Evolutionary conservation across 2,329 filamentous ascomycete species (phyloP), one percentile per base, ranked within the genome.

Genomic region (Verticillium isaacii): DNA sequence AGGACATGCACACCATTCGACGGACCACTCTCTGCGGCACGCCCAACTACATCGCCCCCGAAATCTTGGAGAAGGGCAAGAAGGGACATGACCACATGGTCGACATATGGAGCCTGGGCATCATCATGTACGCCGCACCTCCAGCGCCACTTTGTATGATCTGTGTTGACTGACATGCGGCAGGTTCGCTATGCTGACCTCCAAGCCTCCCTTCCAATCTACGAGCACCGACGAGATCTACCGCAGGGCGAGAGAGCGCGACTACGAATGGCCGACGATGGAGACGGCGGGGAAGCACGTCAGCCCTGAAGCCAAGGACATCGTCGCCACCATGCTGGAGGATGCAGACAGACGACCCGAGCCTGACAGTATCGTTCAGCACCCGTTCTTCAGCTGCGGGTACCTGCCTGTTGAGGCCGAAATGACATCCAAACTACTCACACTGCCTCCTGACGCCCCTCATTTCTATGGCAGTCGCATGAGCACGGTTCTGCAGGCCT

Each of bases 41-140:
- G 5, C 95, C 95, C 1, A 99, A 99, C 75, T 99, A 99, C 74
- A 97, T 99, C 68, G 95, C 95, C 0, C 95, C 95, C 0, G 95
- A 99, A 72, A 97, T 99, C 64, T 78, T 99, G 59, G 92, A 97
- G 71, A 97, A 95, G 80, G 92, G 90, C 37, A 95, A 92, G 72
- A 92, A 94, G 69, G 95, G 95, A 0, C 95, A 99, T 73, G 95
- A 97, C 67, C 93, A 98, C 73, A 97, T 96, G 81, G 95, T 99
- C 3, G 95, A 99, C 73, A 91, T 99, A 61, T 99, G 96, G 96
- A 97, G 94, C 55, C 83, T 99, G 72, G 95, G 96, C 23, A 95
- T 99, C 67, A 99, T 99, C 73, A 93, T 96, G 88, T 93, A 79
- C 80, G 87, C 11, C 11, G 70, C 32, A n/a, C 54, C 11, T 32